Base-by-base conservation (phyloP, 2,329 filamentous ascomycete genomes). In the Xylariaceae sp. region DNA sequence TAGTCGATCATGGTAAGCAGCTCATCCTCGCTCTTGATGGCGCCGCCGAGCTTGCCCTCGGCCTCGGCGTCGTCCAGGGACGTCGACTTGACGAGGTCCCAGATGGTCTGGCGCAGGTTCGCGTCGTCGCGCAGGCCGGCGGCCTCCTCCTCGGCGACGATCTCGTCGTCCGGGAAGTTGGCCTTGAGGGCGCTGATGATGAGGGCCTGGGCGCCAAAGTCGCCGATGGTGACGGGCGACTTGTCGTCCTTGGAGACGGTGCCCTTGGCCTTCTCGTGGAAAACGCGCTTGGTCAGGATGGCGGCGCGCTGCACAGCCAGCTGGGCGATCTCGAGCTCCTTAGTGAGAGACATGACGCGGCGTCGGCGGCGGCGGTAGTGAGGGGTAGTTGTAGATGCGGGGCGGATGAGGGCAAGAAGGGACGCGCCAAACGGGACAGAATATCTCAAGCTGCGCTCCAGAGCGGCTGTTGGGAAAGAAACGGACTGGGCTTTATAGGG, bases 141-240 rank as follows among this genome's bases (percentile, higher is more conserved):
- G 6, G 90, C 85, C 63, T 98, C 92, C 63, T 98, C 92, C 63
- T 98, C 92, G 47, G 85, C 92, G 26, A 98, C 86, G 43, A 98
- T 84, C 59, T 86, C 82, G 56, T 98, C 92, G 22, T 77, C 56
- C 13, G 92, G 92, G 67, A 98, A 98, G 62, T 83, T 86, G 62
- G 85, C 77, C 61, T 81, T 80, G 47, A 98, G 80, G 18, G 90
- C 90, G 37, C 80, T 74, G 55, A 96, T 94, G 62, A 98, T 94
- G 46, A 98, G 77, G 19, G 92, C 89, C 67, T 98, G 92, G 23
- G 92, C 93, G 54, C 92, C 92, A 60, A 94, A 96, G 66, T 98
- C 92, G 58, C 90, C 92, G 51, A 96, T 92, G 13, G 92, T 98
- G 51, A 98, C 92, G 45, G 92, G 92, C 8, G 89, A 94, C 57